Base-by-base conservation (phyloP, 345 rosid species). In the Gynandropsis gynandra region DNA sequence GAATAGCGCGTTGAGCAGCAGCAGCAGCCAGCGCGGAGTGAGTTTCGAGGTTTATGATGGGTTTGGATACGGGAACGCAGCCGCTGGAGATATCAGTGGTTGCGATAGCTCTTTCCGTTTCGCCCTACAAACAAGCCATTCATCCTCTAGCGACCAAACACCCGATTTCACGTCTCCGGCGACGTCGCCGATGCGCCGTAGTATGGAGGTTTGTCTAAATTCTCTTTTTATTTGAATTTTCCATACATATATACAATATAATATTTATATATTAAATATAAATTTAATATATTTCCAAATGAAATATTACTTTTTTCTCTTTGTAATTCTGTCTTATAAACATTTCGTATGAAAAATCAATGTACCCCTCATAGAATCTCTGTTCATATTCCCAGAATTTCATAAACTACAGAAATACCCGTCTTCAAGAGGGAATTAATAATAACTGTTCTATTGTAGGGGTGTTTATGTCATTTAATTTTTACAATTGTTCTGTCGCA, bases 51-150 rank as follows among this genome's bases (percentile, higher is more conserved):
- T 59, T 35, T 16, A 45, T 40, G 36, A 33, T 11, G 36, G 36
- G 0, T 33, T 33, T 33, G 10, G 10, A 33, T 33, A 11, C n/a
- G 5, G 29, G 5, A 24, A 24, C 29, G 29, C 29, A 24, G 29
- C 2, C 29, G 29, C 29, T 48, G 63, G 20, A 10, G 86, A 76
- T 21, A 47, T 54, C 32, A 60, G 55, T 36, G 72, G 72, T 63
- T 71, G 85, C 46, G 89, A 73, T 16, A 82, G 89, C 68, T 89
- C 89, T 65, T 87, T 84, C 13, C 85, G 64, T 50, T 80, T 84
- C 34, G 85, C 72, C 1, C 85, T 79, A 18, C 72, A 64, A 24
- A 63, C 69, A 52, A 72, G 75, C 65, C 70, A 89, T 33, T 52
- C 64, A 16, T 56, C 83, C 29, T 61, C 81, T 61, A 81, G 79